Evolutionary conservation across 2,329 filamentous ascomycete genomes (phyloP).

Genomic region (Xylaria multiplex): DNA sequence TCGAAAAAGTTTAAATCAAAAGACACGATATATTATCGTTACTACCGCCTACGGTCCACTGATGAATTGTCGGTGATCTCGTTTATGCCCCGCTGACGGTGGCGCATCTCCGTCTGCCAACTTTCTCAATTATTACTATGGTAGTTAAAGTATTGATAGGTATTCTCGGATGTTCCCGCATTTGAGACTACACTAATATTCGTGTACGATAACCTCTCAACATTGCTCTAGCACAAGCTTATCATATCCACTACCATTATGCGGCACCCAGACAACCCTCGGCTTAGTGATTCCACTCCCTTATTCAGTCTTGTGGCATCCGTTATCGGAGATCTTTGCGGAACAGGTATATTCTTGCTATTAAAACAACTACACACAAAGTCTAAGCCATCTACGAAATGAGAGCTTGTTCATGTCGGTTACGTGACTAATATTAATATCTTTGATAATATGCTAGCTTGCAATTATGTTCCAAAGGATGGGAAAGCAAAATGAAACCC

Average conservation of each 20-base stretch:
- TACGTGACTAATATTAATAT: not conserved
- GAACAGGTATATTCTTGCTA: not conserved
- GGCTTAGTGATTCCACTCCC: not conserved
- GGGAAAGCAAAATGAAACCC: not conserved
- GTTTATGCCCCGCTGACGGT: not conserved
- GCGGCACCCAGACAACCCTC: not conserved
- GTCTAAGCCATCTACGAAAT: not conserved
- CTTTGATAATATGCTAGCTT: too few species aligned
- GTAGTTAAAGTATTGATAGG: not conserved
- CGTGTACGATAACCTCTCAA: not conserved
- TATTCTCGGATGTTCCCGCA: not conserved
- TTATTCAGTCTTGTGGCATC: not conserved
- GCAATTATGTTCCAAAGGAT: not conserved
- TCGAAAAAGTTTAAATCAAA: not conserved
- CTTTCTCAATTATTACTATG: not conserved
- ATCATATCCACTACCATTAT: slow-evolving; percentile 6
- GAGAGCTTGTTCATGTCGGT: too few species aligned
- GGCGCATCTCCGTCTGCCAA: not conserved
- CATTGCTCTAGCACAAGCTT: not conserved
- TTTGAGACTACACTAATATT: slow-evolving; percentile 8
- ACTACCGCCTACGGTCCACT: not conserved
- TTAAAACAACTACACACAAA: not conserved
- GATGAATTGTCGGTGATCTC: not conserved
- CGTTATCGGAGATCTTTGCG: too few species aligned
- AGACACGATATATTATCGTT: slow-evolving; percentile 8